A percentile compares a stretch with the other conserved stretches of the same genome.
phyloP scores from a whole-genome alignment of 164 flowering plant species.

The Hamamelis virginiana region DNA sequence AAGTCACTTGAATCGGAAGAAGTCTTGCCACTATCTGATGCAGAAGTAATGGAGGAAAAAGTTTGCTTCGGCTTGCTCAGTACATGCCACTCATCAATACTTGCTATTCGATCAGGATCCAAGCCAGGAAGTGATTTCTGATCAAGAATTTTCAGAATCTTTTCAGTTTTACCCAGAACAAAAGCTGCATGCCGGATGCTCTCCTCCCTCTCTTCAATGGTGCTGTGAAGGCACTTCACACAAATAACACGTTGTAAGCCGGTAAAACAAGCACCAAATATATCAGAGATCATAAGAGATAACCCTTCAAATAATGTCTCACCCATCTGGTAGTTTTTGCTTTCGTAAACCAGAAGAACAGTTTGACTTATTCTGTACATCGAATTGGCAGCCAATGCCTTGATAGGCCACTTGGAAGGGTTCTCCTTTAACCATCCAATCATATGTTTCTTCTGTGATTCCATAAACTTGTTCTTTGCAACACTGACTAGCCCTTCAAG shows the following conservation, averaged over 20 bases:
- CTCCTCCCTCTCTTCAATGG: constrained; percentile 39
- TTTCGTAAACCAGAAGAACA: constrained; percentile 22
- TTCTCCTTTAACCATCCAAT: constrained; percentile 19
- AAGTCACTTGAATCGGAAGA: constrained; percentile 18
- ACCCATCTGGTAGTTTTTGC: constrained; percentile 3
- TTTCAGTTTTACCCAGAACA: constrained; percentile 47
- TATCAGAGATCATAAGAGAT: constrained; percentile 38
- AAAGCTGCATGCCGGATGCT: constrained; percentile 33
- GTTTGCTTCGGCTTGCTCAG: constrained; percentile 16
- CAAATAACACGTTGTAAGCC: constrained; percentile 37
- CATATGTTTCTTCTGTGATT: constrained; percentile 18
- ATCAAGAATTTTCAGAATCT: constrained; percentile 38
- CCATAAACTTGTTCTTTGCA: constrained; percentile 28
- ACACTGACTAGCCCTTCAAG: constrained; percentile 33
- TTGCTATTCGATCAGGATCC: constrained; percentile 23
- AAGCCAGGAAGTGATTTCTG: constrained; percentile 18
- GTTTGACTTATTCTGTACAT: constrained; percentile 57
- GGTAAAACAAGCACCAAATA: constrained; percentile 55
- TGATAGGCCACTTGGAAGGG: constrained; percentile 44
- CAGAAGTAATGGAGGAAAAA: neutral
- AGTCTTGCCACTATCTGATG: constrained; percentile 7
- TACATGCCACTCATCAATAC: constrained; percentile 47
- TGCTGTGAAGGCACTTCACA: constrained; percentile 30
- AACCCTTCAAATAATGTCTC: constrained; percentile 33
- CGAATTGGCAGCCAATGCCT: constrained; percentile 54